Conservation (phyloP, 1,139 yeast genomes). For the Scheffersomyces stambukii region DNA sequence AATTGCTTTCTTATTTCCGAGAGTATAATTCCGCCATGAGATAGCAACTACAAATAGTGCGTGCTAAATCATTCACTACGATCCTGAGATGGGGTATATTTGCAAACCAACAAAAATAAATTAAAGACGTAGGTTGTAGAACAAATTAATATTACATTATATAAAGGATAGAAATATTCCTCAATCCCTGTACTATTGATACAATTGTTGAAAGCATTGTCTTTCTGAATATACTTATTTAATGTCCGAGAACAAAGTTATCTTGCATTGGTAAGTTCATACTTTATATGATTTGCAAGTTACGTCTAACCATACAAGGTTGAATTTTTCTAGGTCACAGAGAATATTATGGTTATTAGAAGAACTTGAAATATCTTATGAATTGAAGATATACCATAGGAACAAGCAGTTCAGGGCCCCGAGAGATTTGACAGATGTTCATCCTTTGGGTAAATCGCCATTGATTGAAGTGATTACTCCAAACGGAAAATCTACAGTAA, state of each 20-base stretch:
- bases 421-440: conserved; percentile 26
- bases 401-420: conserved; percentile 31
- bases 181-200: too few relatives aligned
- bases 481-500: conserved; percentile 7
- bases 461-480: conserved; percentile 27
- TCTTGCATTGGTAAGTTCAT: not conserved
- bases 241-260: not conserved
- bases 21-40: too few relatives aligned
- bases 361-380: conserved; percentile 31
- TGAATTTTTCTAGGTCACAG: conserved; percentile 35
- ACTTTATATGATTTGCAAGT: not conserved
- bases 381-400: conserved; percentile 29
- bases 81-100: too few relatives aligned
- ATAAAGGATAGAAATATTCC: too few relatives aligned
- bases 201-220: too few relatives aligned
- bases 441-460: conserved; percentile 42
- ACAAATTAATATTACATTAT: too few relatives aligned
- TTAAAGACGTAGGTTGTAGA: too few relatives aligned
- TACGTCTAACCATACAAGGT: conserved; percentile 15
- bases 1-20: too few relatives aligned
- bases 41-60: too few relatives aligned
- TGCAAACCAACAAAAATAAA: too few relatives aligned
- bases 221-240: too few relatives aligned
- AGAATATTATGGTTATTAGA: conserved; percentile 39
- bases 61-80: too few relatives aligned